Percentiles rank a stretch among this genome's conserved stretches.
Evolutionary conservation across 129 eudicot genomes (phyloP).

Genomic region (Logfia minima): DNA sequence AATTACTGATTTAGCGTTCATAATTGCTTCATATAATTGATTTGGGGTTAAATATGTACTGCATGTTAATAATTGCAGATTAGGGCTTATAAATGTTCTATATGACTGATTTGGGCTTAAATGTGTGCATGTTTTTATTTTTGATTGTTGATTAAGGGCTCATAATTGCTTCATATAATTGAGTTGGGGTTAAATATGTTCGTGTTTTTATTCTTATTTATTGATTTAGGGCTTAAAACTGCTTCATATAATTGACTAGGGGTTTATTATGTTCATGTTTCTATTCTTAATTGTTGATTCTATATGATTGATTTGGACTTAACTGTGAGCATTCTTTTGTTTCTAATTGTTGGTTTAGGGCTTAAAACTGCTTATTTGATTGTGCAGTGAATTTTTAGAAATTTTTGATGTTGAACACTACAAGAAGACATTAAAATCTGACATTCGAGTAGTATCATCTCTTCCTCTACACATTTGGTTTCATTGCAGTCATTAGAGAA

Average conservation of each 20-base stretch:
- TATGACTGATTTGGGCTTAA: no score
- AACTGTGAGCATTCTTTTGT: no score
- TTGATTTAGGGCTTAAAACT: not conserved
- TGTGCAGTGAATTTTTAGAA: slow-evolving; percentile 67
- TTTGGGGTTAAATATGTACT: not conserved
- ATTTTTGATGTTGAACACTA: slow-evolving; percentile 69
- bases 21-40: not conserved
- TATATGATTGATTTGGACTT: not conserved
- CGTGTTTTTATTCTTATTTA: not conserved
- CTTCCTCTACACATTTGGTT: slow-evolving; percentile 56
- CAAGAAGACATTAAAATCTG: slow-evolving; percentile 61
- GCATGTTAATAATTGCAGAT: no score
- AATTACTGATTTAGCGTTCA: slow-evolving; percentile 5
- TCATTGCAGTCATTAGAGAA: slow-evolving; percentile 50
- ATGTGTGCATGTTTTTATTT: not conserved
- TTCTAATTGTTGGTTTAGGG: no score
- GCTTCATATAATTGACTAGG: not conserved
- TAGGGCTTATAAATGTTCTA: not conserved
- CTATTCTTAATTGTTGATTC: no score
- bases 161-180: not conserved
- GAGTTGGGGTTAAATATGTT: not conserved
- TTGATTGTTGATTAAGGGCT: not conserved
- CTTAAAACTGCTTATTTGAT: not conserved
- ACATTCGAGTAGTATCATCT: slow-evolving; percentile 56
- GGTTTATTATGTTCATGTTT: no score